These are phyloP conservation scores for Porcisia hertigi DNA, from an alignment of 208 protist genomes.

Conservation along the genomic window DNA sequence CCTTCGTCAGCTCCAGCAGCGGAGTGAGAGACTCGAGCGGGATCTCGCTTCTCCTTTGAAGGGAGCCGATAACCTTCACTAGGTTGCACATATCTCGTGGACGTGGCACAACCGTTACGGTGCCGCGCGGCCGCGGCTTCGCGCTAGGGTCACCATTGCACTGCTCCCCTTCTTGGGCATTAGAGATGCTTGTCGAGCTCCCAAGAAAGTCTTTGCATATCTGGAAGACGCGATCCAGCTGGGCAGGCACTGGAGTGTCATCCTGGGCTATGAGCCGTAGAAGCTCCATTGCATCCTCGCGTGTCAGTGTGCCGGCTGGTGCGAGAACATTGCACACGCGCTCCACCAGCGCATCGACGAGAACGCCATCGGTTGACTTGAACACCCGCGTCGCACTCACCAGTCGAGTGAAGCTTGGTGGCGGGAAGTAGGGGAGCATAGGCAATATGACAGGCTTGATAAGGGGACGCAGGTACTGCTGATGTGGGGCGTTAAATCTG, in stretches of 20 bases:
- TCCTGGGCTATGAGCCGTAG: conserved; percentile 26
- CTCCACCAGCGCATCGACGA: conserved; percentile 60
- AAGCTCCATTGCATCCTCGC: conserved; percentile 32
- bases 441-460: conserved; percentile 56
- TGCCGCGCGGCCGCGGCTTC: conserved; percentile 5
- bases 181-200: background rate
- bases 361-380: conserved; percentile 39
- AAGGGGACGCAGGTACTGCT: conserved; percentile 79
- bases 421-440: conserved; percentile 49
- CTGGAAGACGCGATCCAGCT: conserved; percentile 20
- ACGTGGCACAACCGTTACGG: conserved; percentile 32
- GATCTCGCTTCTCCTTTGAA: conserved; percentile 54
- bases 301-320: conserved; percentile 22
- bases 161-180: background rate
- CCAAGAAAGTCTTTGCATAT: conserved; percentile 13
- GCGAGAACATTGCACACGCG: conserved; percentile 36
- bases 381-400: conserved; percentile 55
- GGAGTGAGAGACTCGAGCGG: conserved; percentile 56
- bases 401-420: conserved; percentile 74
- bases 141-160: background rate
- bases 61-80: conserved; percentile 29
- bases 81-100: conserved; percentile 66
- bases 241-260: conserved; percentile 25
- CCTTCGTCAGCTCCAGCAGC: conserved; percentile 51
- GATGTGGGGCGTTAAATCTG: conserved; percentile 61